Evolutionary conservation across 2,329 filamentous ascomycete species (phyloP), one percentile per base, ranked within the genome.

Genomic region (Penicillium sp.): DNA sequence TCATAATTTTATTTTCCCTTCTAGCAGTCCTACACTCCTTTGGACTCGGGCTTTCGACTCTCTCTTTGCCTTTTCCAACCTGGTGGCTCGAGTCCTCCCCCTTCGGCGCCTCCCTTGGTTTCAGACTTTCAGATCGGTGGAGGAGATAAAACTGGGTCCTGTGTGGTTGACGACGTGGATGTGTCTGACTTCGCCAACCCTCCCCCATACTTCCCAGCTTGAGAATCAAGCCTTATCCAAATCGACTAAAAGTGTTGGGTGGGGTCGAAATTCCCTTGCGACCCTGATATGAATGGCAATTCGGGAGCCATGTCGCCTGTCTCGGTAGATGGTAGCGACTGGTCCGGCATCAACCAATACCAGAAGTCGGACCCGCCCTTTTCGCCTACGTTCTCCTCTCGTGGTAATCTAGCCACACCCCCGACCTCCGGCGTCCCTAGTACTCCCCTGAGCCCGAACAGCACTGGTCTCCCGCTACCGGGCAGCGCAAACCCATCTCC

Each of bases 321-420:
- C 75, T 95, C 91, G 78, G 80, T 90, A 82, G 88, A 81, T 72
- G 91, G 88, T 74, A 92, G 87, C 81, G 91, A 95, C 74, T 95
- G 89, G 88, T 90, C 89, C 49, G 85, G 82, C 57, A 83, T 88
- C 67, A 84, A 85, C 62, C 87, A 87, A 71, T 90, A 91, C 75
- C 83, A 86, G 62, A 77, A 73, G 60, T 65, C 72, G 37, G 73
- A 77, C 42, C 64, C 72, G 43, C 69, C 74, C 31, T 74, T 76
- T 50, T 78, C 79, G 54, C 71, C 77, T 71, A 70, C 83, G 74
- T 74, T 81, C 73, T 76, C 85, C 80, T 71, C 67, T 57, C 74
- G 76, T 60, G 68, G 75, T 59, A 75, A 77, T 63, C 82, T 90
- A 64, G 82, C 82, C 69, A 90, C 89, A 61, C 88, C 89, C 67